Conservation (phyloP, 768 basidiomycete genomes). For the Lyophyllum decastes region DNA sequence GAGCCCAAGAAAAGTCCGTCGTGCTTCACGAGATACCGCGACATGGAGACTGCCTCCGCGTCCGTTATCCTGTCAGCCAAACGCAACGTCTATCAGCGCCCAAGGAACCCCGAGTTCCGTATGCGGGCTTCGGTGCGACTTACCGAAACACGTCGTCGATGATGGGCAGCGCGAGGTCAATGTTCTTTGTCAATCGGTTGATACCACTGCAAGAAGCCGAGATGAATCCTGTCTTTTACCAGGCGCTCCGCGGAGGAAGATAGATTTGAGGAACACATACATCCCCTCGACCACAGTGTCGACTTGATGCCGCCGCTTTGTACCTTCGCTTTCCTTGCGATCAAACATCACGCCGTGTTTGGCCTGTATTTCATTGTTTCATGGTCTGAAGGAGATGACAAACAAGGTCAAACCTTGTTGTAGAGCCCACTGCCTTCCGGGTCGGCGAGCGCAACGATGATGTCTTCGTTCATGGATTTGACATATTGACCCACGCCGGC, state of each 20-base stretch:
- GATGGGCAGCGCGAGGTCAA: constrained; percentile 79
- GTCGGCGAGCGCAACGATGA: constrained; percentile 80
- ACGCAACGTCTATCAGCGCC: background rate
- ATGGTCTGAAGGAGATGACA: background rate
- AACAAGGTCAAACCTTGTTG: constrained; percentile 66
- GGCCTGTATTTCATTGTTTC: constrained; percentile 43
- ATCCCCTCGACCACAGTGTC: constrained; percentile 97
- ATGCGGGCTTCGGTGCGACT: constrained; percentile 6
- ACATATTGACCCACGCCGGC: constrained; percentile 82
- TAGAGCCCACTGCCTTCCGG: constrained; percentile 94
- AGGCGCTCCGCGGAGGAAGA: background rate
- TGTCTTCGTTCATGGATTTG: constrained; percentile 67
- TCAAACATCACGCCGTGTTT: constrained; percentile 96
- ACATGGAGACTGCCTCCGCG: constrained; percentile 94
- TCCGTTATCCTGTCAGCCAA: constrained; percentile 74
- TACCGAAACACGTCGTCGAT: constrained; percentile 91
- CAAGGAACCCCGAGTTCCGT: background rate
- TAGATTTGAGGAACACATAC: constrained; percentile 34
- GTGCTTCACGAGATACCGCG: constrained; percentile 84
- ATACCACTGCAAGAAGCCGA: constrained; percentile 62
- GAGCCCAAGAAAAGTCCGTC: constrained; percentile 97
- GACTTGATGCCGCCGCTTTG: constrained; percentile 89
- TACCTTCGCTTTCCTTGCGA: constrained; percentile 90
- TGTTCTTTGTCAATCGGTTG: constrained; percentile 90
- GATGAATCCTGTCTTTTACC: background rate